Percentiles rank a stretch among this genome's conserved stretches.
These are phyloP conservation scores for Trichoderma sp. DNA, from an alignment of 2,329 filamentous ascomycete species.

Conservation along the genomic window DNA sequence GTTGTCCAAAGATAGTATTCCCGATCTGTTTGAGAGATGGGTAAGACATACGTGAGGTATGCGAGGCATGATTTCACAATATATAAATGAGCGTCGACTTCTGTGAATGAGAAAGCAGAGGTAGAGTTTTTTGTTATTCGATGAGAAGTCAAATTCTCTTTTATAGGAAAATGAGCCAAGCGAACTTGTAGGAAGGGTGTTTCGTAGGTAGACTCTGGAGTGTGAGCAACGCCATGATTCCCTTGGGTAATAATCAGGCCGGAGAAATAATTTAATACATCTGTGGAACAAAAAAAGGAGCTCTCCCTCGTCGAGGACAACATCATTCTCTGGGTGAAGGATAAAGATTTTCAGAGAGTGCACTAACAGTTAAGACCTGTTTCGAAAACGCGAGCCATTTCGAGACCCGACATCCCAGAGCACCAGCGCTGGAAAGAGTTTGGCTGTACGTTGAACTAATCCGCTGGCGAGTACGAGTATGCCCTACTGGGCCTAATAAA, in stretches of 20 bases:
- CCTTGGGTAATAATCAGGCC: not conserved
- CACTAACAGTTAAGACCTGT: accelerated
- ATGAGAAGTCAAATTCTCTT: not conserved
- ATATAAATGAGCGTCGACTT: not conserved
- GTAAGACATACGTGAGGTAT: not conserved
- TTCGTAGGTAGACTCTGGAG: too few relatives aligned
- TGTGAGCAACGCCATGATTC: too few relatives aligned
- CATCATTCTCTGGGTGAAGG: not conserved
- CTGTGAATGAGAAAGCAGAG: not conserved
- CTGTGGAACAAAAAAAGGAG: not conserved
- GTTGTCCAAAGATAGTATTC: not conserved
- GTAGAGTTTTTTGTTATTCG: not conserved
- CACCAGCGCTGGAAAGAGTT: too few relatives aligned
- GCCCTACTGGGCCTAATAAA: too few relatives aligned
- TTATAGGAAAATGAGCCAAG: not conserved
- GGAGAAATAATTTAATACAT: not conserved
- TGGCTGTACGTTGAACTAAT: too few relatives aligned
- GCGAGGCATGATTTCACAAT: not conserved
- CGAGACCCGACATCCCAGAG: too few relatives aligned
- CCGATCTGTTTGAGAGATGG: not conserved
- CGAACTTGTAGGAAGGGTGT: too few relatives aligned
- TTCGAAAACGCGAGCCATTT: not conserved
- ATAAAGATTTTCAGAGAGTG: not conserved
- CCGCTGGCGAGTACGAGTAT: too few relatives aligned
- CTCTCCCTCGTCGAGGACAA: not conserved